Percentiles rank a stretch among this genome's conserved stretches.
Conservation (phyloP, 2,329 filamentous ascomycete genomes). For the Fusarium luffae region DNA sequence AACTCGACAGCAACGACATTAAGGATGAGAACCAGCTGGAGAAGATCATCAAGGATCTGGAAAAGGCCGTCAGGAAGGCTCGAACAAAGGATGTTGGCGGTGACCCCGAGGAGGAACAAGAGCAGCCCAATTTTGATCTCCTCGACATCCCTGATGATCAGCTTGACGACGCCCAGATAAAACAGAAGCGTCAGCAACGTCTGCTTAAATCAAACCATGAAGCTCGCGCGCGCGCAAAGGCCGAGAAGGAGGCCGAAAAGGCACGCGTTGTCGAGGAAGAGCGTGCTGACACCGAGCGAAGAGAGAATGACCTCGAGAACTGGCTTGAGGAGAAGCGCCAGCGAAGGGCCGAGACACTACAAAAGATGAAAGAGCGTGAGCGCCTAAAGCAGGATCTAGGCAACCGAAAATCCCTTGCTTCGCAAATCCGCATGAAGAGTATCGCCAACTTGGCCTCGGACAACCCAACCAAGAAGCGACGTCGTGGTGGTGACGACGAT, state of each 20-base stretch:
- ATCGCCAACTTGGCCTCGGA: slow-evolving; percentile 96
- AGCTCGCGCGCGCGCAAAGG: slow-evolving; percentile 90
- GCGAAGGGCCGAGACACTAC: slow-evolving; percentile 75
- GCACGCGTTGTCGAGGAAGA: slow-evolving; percentile 85
- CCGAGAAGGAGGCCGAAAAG: slow-evolving; percentile 93
- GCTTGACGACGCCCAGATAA: slow-evolving; percentile 89
- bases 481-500: slow-evolving; percentile 91
- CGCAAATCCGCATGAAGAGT: slow-evolving; percentile 97
- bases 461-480: slow-evolving; percentile 82
- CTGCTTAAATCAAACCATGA: slow-evolving; percentile 96
- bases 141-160: slow-evolving; percentile 91
- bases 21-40: slow-evolving; percentile 91
- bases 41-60: slow-evolving; percentile 85
- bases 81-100: slow-evolving; percentile 93
- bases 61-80: slow-evolving; percentile 88
- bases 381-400: slow-evolving; percentile 93
- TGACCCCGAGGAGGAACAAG: slow-evolving; percentile 81
- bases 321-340: slow-evolving; percentile 88
- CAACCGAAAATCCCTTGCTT: slow-evolving; percentile 95
- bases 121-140: slow-evolving; percentile 86
- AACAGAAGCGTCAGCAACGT: slow-evolving; percentile 91
- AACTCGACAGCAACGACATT: slow-evolving; percentile 90
- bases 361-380: slow-evolving; percentile 93
- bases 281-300: slow-evolving; percentile 82
- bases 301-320: slow-evolving; percentile 83